Conservation (phyloP, 2,329 filamentous ascomycete species). For the Ophiocordyceps sinensis region DNA sequence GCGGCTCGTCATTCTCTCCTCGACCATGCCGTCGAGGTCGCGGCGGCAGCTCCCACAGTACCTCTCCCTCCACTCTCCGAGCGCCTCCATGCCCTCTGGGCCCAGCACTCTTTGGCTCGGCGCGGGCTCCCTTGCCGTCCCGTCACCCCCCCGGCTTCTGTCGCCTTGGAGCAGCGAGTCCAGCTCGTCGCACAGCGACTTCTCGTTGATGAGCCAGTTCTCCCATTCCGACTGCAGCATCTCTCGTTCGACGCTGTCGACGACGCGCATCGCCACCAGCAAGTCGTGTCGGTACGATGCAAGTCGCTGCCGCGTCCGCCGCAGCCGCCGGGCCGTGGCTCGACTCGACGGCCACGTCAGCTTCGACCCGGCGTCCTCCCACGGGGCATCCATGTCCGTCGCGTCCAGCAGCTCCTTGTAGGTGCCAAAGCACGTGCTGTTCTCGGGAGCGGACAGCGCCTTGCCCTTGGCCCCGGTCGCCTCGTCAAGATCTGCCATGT, state of each 20-base stretch:
- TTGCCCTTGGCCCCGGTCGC: slow-evolving; percentile 27
- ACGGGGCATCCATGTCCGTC: slow-evolving; percentile 42
- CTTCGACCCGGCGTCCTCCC: slow-evolving; percentile 33
- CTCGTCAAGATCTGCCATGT: slow-evolving; percentile 65
- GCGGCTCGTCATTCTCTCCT: slow-evolving; percentile 13
- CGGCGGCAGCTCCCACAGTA: slow-evolving; percentile 42
- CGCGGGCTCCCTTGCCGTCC: slow-evolving; percentile 15
- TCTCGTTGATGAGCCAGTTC: slow-evolving; percentile 77
- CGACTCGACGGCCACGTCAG: slow-evolving; percentile 34
- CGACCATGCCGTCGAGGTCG: slow-evolving; percentile 23
- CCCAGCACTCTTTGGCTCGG: slow-evolving; percentile 6
- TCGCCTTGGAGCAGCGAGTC: slow-evolving; percentile 25
- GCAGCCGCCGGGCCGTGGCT: slow-evolving; percentile 49
- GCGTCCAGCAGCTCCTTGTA: slow-evolving; percentile 45
- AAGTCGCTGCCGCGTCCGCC: slow-evolving; percentile 68
- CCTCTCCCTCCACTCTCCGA: slow-evolving; percentile 34
- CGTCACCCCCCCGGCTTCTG: slow-evolving; percentile 6
- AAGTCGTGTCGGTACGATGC: slow-evolving; percentile 80
- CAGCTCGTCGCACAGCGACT: slow-evolving; percentile 54
- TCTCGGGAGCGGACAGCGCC: slow-evolving; percentile 20
- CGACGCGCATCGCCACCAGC: slow-evolving; percentile 74
- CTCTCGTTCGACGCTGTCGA: slow-evolving; percentile 80
- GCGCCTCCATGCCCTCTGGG: slow-evolving; percentile 16
- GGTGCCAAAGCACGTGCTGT: slow-evolving; percentile 45
- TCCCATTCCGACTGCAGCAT: slow-evolving; percentile 84